phyloP scores from a whole-genome alignment of 2,329 filamentous ascomycete genomes.

The Sporothrix schenckii region DNA sequence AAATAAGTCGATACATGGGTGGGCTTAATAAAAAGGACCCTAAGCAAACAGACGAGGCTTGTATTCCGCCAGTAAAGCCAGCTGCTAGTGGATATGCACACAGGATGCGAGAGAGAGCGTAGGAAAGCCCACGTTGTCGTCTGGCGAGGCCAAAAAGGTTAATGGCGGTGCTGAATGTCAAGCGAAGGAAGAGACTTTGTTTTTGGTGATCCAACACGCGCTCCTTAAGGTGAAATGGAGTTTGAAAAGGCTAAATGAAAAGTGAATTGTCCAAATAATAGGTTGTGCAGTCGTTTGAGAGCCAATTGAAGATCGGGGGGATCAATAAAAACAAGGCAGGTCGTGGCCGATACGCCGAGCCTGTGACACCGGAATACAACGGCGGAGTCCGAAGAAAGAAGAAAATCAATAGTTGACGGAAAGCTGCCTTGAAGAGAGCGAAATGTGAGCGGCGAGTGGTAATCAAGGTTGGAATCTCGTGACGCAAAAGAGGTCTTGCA shows the following conservation, averaged over 20 bases:
- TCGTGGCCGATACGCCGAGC: not conserved
- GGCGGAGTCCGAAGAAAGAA: not conserved
- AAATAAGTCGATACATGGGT: conserved; percentile 9
- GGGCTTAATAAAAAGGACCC: conserved; percentile 31
- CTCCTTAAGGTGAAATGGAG: not conserved
- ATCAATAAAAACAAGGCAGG: conserved; percentile 11
- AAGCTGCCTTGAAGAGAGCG: not conserved
- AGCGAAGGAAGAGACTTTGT: conserved; percentile 7
- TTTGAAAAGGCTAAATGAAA: not conserved
- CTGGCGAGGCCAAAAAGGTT: conserved; percentile 9
- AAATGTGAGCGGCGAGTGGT: not conserved
- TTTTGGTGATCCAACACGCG: not conserved
- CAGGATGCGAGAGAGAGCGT: not conserved
- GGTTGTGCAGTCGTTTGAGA: conserved; percentile 8
- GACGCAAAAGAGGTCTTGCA: conserved; percentile 10
- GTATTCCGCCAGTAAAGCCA: not conserved
- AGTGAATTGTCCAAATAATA: not conserved
- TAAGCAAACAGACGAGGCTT: conserved; percentile 13
- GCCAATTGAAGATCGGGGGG: conserved; percentile 17
- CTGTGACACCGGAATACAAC: not conserved
- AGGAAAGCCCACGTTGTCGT: not conserved
- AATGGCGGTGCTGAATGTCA: conserved; percentile 1
- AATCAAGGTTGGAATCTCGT: not conserved
- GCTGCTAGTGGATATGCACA: not conserved
- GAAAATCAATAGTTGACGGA: not conserved